phyloP scores from a whole-genome alignment of 23 red algal genomes.

The Chondrus crispus region DNA sequence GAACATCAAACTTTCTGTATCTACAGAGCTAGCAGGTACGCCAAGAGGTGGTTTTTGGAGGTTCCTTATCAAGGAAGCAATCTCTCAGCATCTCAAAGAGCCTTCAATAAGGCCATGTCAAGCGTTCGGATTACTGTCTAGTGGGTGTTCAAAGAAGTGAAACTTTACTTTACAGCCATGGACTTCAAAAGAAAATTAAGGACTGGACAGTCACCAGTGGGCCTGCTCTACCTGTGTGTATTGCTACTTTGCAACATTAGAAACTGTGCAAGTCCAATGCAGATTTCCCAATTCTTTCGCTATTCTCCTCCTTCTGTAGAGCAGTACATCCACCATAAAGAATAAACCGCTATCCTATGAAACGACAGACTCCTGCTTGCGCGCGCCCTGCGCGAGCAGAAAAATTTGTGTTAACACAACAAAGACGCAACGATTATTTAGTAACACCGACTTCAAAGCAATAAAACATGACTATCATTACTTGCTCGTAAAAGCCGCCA shows the following conservation, averaged over 20 bases:
- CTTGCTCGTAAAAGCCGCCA: too few species aligned
- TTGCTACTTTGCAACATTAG: not conserved
- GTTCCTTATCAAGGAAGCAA: not conserved
- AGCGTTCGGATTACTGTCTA: not conserved
- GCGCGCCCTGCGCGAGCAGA: too few species aligned
- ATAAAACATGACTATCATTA: too few species aligned
- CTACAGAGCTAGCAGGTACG: not conserved
- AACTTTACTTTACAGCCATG: not conserved
- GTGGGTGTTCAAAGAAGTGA: conserved; percentile 20
- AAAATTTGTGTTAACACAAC: too few species aligned
- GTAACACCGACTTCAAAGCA: too few species aligned
- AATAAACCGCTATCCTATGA: too few species aligned
- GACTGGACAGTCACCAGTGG: not conserved
- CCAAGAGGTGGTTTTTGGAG: not conserved
- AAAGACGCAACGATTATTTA: too few species aligned
- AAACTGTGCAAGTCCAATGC: not conserved
- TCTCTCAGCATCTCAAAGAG: not conserved
- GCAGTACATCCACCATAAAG: not conserved
- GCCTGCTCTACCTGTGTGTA: not conserved
- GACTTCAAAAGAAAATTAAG: not conserved
- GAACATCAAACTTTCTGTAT: not conserved
- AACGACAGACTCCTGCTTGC: too few species aligned
- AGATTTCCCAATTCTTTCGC: not conserved
- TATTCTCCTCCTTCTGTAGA: not conserved
- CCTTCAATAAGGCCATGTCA: not conserved